Conservation (phyloP, 2,329 filamentous ascomycete species). For the Penicillium sclerotigenum region DNA sequence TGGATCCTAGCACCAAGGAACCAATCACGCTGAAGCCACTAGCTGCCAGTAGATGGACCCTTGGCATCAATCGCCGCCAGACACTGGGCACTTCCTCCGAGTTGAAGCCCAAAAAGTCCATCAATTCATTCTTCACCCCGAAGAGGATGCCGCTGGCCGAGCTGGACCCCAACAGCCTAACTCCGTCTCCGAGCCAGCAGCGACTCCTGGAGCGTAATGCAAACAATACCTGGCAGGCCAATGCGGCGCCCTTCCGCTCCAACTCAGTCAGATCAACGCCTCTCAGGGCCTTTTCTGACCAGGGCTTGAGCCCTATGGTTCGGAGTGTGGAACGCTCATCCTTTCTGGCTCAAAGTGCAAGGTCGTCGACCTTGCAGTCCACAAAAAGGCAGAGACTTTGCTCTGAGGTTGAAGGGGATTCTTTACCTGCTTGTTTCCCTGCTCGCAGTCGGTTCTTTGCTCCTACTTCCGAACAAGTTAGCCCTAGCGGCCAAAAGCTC, state of each 20-base stretch:
- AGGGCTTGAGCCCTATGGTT: slow-evolving; percentile 42
- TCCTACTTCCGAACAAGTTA: slow-evolving; percentile 31
- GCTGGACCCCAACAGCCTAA: slow-evolving; percentile 65
- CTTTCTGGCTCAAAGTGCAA: slow-evolving; percentile 40
- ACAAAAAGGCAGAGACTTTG: slow-evolving; percentile 53
- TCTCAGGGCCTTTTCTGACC: slow-evolving; percentile 34
- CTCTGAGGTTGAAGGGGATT: slow-evolving; percentile 44
- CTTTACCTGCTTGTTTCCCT: slow-evolving; percentile 30
- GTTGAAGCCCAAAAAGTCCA: slow-evolving; percentile 59
- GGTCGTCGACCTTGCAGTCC: slow-evolving; percentile 45
- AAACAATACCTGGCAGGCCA: slow-evolving; percentile 55
- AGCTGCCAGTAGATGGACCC: slow-evolving; percentile 32
- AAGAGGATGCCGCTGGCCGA: slow-evolving; percentile 63
- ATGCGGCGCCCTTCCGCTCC: slow-evolving; percentile 44
- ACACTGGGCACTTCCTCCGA: slow-evolving; percentile 47
- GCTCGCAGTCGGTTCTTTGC: slow-evolving; percentile 51
- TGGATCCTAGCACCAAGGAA: slow-evolving; percentile 86
- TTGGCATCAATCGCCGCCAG: slow-evolving; percentile 39
- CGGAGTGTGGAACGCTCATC: slow-evolving; percentile 41
- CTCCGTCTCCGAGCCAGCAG: slow-evolving; percentile 64
- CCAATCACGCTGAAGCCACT: slow-evolving; percentile 47
- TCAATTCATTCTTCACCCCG: slow-evolving; percentile 64
- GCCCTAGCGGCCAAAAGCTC: slow-evolving; percentile 39
- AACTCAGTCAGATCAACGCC: slow-evolving; percentile 35
- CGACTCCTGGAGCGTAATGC: slow-evolving; percentile 54